These are phyloP conservation scores for Pleurotus eryngii DNA, from an alignment of 768 basidiomycete genomes.

Conservation along the genomic window DNA sequence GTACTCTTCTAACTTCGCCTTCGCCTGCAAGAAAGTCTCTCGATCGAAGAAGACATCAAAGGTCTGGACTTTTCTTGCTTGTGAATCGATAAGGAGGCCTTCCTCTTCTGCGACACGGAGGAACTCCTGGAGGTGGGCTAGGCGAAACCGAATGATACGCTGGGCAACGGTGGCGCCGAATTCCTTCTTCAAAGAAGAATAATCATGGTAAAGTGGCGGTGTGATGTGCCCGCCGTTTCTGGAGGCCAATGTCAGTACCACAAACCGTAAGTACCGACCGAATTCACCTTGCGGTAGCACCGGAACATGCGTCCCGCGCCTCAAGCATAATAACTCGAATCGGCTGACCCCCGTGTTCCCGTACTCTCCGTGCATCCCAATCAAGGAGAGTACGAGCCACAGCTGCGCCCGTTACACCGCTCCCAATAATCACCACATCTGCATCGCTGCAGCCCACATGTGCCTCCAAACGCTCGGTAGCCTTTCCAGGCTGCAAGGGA, in stretches of 20 bases:
- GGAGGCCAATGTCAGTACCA: not conserved
- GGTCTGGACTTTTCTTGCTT: conserved; percentile 55
- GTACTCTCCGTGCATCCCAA: conserved; percentile 10
- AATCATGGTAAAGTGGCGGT: conserved; percentile 59
- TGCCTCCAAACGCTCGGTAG: conserved; percentile 23
- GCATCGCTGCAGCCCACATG: conserved; percentile 30
- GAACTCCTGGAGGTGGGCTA: conserved; percentile 52
- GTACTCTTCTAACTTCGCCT: conserved; percentile 40
- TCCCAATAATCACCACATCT: conserved; percentile 72
- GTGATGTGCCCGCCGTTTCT: conserved; percentile 74
- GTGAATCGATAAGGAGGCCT: conserved; percentile 45
- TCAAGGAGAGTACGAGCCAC: conserved; percentile 51
- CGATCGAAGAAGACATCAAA: conserved; percentile 53
- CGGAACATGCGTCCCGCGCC: conserved; percentile 73
- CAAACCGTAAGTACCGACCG: not conserved
- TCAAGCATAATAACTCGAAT: conserved; percentile 71
- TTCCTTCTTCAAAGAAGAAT: conserved; percentile 38
- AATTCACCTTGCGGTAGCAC: conserved; percentile 67
- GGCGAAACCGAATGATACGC: conserved; percentile 57
- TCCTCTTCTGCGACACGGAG: conserved; percentile 51
- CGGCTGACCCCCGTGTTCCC: conserved; percentile 14
- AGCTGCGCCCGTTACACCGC: conserved; percentile 72
- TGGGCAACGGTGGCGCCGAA: conserved; percentile 46
- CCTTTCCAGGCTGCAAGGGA: not conserved
- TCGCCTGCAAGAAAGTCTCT: conserved; percentile 39